Conservation (phyloP, 2,329 filamentous ascomycete genomes). For the Colletotrichum chlorophyti region DNA sequence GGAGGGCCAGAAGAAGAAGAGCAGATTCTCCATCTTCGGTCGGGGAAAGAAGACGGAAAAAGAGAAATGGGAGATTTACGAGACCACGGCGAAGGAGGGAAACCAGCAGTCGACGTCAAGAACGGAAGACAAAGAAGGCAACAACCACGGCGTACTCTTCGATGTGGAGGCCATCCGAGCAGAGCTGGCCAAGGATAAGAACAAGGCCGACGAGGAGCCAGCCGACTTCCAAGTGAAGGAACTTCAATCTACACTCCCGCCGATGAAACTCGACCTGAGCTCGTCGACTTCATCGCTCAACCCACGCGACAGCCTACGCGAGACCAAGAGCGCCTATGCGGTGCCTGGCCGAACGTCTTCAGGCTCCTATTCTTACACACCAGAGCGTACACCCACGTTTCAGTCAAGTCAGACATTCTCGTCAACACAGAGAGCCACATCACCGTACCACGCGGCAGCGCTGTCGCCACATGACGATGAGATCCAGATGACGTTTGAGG, state of each 20-base stretch:
- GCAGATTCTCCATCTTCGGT: conserved; percentile 78
- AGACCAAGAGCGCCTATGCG: conserved; percentile 55
- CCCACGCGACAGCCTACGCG: conserved; percentile 45
- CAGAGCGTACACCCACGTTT: conserved; percentile 31
- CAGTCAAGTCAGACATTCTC: conserved; percentile 30
- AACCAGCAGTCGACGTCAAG: conserved; percentile 47
- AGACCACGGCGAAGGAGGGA: conserved; percentile 61
- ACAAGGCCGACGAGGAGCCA: conserved; percentile 55
- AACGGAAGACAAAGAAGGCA: conserved; percentile 57
- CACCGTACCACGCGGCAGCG: conserved; percentile 35
- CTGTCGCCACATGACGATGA: conserved; percentile 49
- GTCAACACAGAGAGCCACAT: conserved; percentile 24
- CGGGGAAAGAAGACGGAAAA: conserved; percentile 82
- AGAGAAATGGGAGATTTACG: conserved; percentile 94
- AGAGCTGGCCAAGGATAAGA: conserved; percentile 74
- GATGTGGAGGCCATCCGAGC: conserved; percentile 94
- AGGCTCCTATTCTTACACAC: conserved; percentile 29
- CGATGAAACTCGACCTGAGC: conserved; percentile 78
- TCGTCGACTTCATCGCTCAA: conserved; percentile 38
- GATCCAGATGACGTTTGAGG: conserved; percentile 77
- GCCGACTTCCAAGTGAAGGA: conserved; percentile 71
- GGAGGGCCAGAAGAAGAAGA: conserved; percentile 67
- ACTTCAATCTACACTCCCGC: conserved; percentile 85
- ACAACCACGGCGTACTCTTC: conserved; percentile 77
- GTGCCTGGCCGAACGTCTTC: conserved; percentile 35